Evolutionary conservation across 2,329 filamentous ascomycete species (phyloP).

Genomic region (Trichoderma koningiopsis): DNA sequence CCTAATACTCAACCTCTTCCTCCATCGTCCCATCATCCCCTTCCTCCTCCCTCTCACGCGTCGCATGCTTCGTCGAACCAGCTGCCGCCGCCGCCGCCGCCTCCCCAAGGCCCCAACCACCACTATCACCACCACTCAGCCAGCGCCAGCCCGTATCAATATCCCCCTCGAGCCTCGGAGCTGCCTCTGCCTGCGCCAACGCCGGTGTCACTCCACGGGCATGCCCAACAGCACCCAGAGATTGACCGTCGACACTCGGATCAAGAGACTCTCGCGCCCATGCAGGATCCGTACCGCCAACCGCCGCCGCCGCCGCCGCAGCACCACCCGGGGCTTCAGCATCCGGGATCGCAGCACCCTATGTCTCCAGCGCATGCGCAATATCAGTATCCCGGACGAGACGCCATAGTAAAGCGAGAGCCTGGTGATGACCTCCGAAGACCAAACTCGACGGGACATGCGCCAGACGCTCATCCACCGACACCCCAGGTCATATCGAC

Average conservation of each 20-base stretch:
- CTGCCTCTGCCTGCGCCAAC: conserved; percentile 37
- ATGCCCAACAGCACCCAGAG: conserved; percentile 45
- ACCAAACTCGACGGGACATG: conserved; percentile 55
- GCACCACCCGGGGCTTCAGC: conserved; percentile 25
- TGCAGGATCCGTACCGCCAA: conserved; percentile 54
- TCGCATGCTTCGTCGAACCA: conserved; percentile 21
- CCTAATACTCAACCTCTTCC: conserved; percentile 40
- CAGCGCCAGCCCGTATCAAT: conserved; percentile 44
- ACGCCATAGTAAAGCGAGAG: conserved; percentile 60
- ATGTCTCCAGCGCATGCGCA: conserved; percentile 49
- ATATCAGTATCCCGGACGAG: conserved; percentile 51
- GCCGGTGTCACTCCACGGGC: conserved; percentile 36
- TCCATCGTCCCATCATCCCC: conserved; percentile 29
- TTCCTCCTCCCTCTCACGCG: conserved; percentile 34
- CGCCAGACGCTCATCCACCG: conserved; percentile 40
- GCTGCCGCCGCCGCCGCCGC: conserved; percentile 35
- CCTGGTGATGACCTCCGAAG: conserved; percentile 54
- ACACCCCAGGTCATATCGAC: conserved; percentile 38
- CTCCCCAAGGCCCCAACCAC: conserved; percentile 32
- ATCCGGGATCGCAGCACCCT: conserved; percentile 26
- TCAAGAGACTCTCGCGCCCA: conserved; percentile 55
- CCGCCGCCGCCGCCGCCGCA: conserved; percentile 31
- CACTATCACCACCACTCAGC: conserved; percentile 39
- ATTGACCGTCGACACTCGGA: conserved; percentile 60
- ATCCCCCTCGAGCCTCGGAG: conserved; percentile 39